Conservation (phyloP, 1,139 yeast genomes). For the Insectozyma bohioensis region DNA sequence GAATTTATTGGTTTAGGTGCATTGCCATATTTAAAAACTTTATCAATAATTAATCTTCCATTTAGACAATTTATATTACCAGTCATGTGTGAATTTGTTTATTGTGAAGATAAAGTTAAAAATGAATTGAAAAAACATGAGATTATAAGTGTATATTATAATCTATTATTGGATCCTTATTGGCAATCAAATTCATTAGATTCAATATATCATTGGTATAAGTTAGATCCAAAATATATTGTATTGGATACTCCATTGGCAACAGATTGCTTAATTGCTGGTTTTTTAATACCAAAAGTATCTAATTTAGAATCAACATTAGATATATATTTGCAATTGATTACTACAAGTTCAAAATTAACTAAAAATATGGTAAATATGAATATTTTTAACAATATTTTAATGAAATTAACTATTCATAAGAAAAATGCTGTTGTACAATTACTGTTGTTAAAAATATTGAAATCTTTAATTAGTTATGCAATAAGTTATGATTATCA, state of each 20-base stretch:
- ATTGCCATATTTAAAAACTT: conserved; percentile 48
- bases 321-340: conserved; percentile 38
- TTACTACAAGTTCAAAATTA: conserved; percentile 22
- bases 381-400: conserved; percentile 27
- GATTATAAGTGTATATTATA: conserved; percentile 47
- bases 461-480: conserved; percentile 23
- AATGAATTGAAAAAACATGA: conserved; percentile 35
- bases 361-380: conserved; percentile 27
- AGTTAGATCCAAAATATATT: conserved; percentile 25
- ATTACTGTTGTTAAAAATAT: conserved; percentile 33
- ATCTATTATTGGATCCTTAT: conserved; percentile 55
- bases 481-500: conserved; percentile 7
- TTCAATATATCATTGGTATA: conserved; percentile 46
- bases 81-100: conserved; percentile 60
- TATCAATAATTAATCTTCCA: conserved; percentile 48
- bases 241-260: conserved; percentile 29
- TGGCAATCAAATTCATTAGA: conserved; percentile 75
- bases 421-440: conserved; percentile 39
- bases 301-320: conserved; percentile 43
- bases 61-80: conserved; percentile 65
- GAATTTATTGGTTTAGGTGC: conserved; percentile 57
- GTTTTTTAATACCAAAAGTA: conserved; percentile 39
- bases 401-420: conserved; percentile 26
- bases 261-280: conserved; percentile 33
- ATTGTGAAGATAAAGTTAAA: conserved; percentile 45